Percentiles rank a stretch among this genome's conserved stretches.
Conservation (phyloP, 371 early-diverging fungal genomes). For the Dichotomocladium elegans region DNA sequence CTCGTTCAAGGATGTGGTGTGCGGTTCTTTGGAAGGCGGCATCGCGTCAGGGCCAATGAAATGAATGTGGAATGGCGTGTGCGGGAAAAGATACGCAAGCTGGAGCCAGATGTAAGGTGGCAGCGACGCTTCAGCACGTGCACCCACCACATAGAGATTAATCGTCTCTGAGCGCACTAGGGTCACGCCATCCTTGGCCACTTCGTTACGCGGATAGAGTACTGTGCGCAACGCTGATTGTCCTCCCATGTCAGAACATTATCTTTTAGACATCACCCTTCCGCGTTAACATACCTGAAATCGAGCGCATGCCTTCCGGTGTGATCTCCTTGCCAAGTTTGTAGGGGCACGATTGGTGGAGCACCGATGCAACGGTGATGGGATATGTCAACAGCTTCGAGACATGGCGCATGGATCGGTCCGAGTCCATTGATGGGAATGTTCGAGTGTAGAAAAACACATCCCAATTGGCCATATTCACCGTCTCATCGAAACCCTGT, state of each 20-base stretch:
- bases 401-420: conserved; percentile 77
- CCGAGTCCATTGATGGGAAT: conserved; percentile 73
- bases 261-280: neutral
- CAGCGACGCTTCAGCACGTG: conserved; percentile 76
- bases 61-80: conserved; percentile 73
- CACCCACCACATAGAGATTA: conserved; percentile 73
- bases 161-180: conserved; percentile 53
- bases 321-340: conserved; percentile 67
- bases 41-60: conserved; percentile 82
- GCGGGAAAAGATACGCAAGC: conserved; percentile 74
- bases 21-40: conserved; percentile 49
- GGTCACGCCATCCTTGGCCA: conserved; percentile 42
- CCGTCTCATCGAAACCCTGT: conserved; percentile 73
- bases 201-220: conserved; percentile 53
- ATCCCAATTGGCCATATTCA: conserved; percentile 83
- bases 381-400: conserved; percentile 82
- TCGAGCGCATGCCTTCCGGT: conserved; percentile 66
- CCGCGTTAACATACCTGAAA: conserved; percentile 44
- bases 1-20: conserved; percentile 38
- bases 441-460: conserved; percentile 79
- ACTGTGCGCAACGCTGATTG: conserved; percentile 71
- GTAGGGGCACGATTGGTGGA: conserved; percentile 75
- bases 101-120: conserved; percentile 79
- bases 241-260: neutral
- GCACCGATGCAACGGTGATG: conserved; percentile 73